These are phyloP conservation scores for Ichthyophthirius multifiliis DNA, from an alignment of 169 alveolate species.

Conservation along the genomic window DNA sequence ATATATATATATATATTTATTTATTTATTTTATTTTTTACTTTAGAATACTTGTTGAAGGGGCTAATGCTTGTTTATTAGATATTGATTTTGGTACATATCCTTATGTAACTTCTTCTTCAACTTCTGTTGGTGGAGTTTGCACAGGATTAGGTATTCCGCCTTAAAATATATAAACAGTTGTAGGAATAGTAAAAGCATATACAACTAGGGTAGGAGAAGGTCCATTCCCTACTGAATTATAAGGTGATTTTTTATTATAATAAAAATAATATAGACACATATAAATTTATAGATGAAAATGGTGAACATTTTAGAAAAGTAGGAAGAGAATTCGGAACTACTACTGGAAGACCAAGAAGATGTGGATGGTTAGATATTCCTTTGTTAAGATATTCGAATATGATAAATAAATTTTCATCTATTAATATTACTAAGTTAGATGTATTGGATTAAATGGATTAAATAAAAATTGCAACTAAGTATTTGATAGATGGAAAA, in stretches of 20 bases:
- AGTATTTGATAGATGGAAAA: slow-evolving; percentile 66
- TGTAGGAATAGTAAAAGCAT: slow-evolving; percentile 92
- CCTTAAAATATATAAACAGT: slow-evolving; percentile 79
- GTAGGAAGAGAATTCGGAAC: slow-evolving; percentile 95
- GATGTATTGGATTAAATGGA: slow-evolving; percentile 92
- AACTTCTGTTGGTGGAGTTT: slow-evolving; percentile 84
- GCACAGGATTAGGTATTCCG: slow-evolving; percentile 86
- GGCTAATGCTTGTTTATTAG: slow-evolving; percentile 88
- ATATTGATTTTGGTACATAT: slow-evolving; percentile 88
- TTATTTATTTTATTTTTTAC: background rate
- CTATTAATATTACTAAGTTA: slow-evolving; percentile 90
- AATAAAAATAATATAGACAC: background rate
- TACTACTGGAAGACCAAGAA: slow-evolving; percentile 94
- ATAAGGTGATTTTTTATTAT: slow-evolving; percentile 24
- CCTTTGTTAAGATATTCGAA: slow-evolving; percentile 69
- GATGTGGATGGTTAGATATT: slow-evolving; percentile 98
- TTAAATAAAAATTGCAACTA: slow-evolving; percentile 82
- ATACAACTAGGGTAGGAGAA: slow-evolving; percentile 96
- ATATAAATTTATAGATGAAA: slow-evolving; percentile 51
- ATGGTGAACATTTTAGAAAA: slow-evolving; percentile 73
- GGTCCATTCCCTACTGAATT: slow-evolving; percentile 97
- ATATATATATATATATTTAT: no score
- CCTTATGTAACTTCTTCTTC: slow-evolving; percentile 89
- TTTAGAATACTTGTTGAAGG: slow-evolving; percentile 77
- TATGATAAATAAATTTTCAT: slow-evolving; percentile 73